Evolutionary conservation across 2,329 filamentous ascomycete species (phyloP), one percentile per base, ranked within the genome.

Genomic region (Xylogone sp.): DNA sequence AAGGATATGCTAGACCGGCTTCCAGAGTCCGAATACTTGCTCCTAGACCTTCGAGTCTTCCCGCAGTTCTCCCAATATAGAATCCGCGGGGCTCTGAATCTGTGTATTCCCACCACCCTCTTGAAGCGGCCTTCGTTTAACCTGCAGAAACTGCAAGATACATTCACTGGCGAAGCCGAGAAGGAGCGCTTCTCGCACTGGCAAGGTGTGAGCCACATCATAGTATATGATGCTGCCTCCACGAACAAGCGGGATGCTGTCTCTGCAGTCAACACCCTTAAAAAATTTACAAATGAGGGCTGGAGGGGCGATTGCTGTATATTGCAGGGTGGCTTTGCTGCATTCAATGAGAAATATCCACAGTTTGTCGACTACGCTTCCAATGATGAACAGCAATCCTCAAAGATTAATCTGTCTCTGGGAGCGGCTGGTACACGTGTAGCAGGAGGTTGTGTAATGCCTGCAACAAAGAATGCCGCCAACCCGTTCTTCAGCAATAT

Each of bases 401-500:
- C 67, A 6, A 70, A 76, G 16, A 74, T 76, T 16, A 74, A 73
- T 9, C 66, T 81, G 48, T 80, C 78, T 16, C 77, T 81, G 45
- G 75, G 72, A 42, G 70, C 74, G 5, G 62, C 66, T 44, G 64
- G 63, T 16, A 69, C 70, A 1, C 88, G 89, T 1, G 87, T 96
- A n/a, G 88, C 91, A 52, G 94, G 93, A 52, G 93, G 93, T 6
- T 96, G 96, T 56, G 81, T 83, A 53, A 83, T 97, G 67, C 94
- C 94, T 1, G 74, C 75, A 39, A 78, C 82, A 0, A 78, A 83
- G 57, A 84, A 83, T 53, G 81, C 83, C 1, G 78, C 84, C 0
- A 96, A 95, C 61, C 92, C 93, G 0, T 97, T 99, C 73, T 97
- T 97, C 68, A 84, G 85, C 55, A 97, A 97, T 58, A 97, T 99